phyloP scores from a whole-genome alignment of 768 basidiomycete genomes.

The Holtermannia corniformis region DNA sequence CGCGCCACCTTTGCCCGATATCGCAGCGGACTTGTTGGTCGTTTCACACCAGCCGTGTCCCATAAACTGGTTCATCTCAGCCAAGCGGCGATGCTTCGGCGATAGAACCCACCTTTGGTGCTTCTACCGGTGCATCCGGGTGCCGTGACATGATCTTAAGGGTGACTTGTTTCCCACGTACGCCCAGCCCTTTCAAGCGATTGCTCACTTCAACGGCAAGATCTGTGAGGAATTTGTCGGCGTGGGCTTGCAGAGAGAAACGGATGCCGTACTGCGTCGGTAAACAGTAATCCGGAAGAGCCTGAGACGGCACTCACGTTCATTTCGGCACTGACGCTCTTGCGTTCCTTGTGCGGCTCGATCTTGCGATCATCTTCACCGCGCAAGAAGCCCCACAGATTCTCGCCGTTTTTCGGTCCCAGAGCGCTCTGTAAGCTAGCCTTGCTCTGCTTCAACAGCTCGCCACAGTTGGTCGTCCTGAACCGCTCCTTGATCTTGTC shows the following conservation, averaged over 20 bases:
- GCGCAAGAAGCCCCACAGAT: slow-evolving; percentile 67
- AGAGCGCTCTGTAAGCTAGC: slow-evolving; percentile 58
- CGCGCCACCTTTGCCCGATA: slow-evolving; percentile 54
- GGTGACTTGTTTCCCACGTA: slow-evolving; percentile 65
- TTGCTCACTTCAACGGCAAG: slow-evolving; percentile 69
- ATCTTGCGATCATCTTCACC: slow-evolving; percentile 74
- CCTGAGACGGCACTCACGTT: slow-evolving; percentile 55
- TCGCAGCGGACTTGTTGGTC: slow-evolving; percentile 62
- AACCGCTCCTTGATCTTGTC: slow-evolving; percentile 75
- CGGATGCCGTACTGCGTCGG: slow-evolving; percentile 80
- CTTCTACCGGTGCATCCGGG: slow-evolving; percentile 73
- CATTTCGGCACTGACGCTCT: slow-evolving; percentile 88
- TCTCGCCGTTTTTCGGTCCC: slow-evolving; percentile 74
- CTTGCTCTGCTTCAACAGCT: slow-evolving; percentile 57
- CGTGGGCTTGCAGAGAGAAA: slow-evolving; percentile 72
- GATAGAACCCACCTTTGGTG: slow-evolving; percentile 61
- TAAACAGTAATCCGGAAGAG: neutral
- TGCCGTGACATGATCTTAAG: slow-evolving; percentile 84
- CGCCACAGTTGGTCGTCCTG: slow-evolving; percentile 59
- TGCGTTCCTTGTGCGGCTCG: slow-evolving; percentile 74
- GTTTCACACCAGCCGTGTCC: slow-evolving; percentile 80
- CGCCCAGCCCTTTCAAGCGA: slow-evolving; percentile 57
- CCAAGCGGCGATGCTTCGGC: neutral
- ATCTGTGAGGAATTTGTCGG: slow-evolving; percentile 63
- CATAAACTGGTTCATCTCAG: slow-evolving; percentile 55